Evolutionary conservation across 176 grass and related monocot genomes (phyloP).

Genomic region (Alopecurus myosuroides): DNA sequence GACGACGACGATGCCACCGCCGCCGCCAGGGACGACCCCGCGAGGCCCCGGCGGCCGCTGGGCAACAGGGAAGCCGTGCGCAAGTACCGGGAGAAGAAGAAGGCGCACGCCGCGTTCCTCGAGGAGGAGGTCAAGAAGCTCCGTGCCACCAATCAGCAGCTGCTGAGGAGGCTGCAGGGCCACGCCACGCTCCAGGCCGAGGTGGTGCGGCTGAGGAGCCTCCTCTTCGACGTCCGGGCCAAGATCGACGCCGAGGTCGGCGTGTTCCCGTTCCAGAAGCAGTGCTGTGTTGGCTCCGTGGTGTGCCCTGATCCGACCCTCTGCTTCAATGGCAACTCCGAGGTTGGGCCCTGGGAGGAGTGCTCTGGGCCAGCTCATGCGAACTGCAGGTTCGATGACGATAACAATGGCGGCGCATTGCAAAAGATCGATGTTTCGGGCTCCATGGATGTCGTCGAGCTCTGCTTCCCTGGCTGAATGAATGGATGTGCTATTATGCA

Average conservation of each 20-base stretch:
- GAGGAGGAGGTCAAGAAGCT: conserved; percentile 87
- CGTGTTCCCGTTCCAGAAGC: conserved; percentile 44
- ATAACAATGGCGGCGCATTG: not conserved
- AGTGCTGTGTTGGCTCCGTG: conserved; percentile 33
- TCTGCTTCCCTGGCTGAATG: conserved; percentile 32
- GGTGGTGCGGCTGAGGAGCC: conserved; percentile 57
- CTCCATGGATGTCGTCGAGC: conserved; percentile 26
- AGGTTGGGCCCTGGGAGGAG: conserved; percentile 32
- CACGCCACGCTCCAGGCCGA: conserved; percentile 67
- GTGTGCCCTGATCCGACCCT: conserved; percentile 22
- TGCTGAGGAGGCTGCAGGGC: conserved; percentile 54
- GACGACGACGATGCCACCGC: conserved; percentile 21
- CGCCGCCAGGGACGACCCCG: conserved; percentile 16
- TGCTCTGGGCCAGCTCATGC: conserved; percentile 9
- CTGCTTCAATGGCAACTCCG: conserved; percentile 32
- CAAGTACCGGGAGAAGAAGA: conserved; percentile 98
- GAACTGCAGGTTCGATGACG: conserved; percentile 3
- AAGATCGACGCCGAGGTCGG: conserved; percentile 79
- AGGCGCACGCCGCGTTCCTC: conserved; percentile 74
- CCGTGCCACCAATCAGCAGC: conserved; percentile 61
- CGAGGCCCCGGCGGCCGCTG: conserved; percentile 29
- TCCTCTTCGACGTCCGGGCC: conserved; percentile 66
- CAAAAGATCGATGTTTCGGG: conserved; percentile 19
- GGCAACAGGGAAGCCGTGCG: conserved; percentile 87
- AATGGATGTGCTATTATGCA: not conserved